These are phyloP conservation scores for Dothiorella sarmentorum DNA, from an alignment of 2,329 filamentous ascomycete genomes.

Conservation along the genomic window DNA sequence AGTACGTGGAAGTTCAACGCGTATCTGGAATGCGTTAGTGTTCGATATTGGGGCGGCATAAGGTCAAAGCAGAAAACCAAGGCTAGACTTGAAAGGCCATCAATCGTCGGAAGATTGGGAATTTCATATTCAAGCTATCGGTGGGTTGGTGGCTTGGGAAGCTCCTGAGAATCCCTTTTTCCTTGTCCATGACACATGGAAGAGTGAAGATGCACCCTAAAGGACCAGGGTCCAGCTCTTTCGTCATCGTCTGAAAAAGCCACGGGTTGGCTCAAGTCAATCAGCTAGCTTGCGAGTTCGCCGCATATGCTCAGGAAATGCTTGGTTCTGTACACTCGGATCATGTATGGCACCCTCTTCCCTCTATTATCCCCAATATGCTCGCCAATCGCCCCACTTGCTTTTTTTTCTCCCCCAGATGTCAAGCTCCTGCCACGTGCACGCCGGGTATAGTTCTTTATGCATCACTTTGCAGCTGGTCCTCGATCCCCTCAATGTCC, in stretches of 20 bases:
- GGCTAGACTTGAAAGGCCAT: neutral
- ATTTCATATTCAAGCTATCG: neutral
- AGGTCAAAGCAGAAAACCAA: neutral
- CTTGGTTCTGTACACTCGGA: neutral
- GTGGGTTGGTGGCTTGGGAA: neutral
- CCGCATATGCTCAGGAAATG: neutral
- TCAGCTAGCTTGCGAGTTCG: neutral
- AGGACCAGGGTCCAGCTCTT: neutral
- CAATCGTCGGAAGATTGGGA: neutral
- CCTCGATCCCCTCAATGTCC: conserved; percentile 77
- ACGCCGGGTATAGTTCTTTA: neutral
- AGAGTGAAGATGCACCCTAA: neutral
- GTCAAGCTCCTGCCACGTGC: neutral
- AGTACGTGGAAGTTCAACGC: neutral
- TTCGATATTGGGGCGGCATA: neutral
- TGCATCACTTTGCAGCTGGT: conserved; percentile 49
- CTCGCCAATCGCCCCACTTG: neutral
- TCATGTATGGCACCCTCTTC: neutral
- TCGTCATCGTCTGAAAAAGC: neutral
- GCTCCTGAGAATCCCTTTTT: neutral
- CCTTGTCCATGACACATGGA: neutral
- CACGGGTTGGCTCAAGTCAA: neutral
- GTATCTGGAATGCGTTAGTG: neutral
- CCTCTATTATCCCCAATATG: neutral
- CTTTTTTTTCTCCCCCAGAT: neutral